Evolutionary conservation across 495 filamentous ascomycete genomes (phyloP).

Genomic region (Wilcoxina mikolae): DNA sequence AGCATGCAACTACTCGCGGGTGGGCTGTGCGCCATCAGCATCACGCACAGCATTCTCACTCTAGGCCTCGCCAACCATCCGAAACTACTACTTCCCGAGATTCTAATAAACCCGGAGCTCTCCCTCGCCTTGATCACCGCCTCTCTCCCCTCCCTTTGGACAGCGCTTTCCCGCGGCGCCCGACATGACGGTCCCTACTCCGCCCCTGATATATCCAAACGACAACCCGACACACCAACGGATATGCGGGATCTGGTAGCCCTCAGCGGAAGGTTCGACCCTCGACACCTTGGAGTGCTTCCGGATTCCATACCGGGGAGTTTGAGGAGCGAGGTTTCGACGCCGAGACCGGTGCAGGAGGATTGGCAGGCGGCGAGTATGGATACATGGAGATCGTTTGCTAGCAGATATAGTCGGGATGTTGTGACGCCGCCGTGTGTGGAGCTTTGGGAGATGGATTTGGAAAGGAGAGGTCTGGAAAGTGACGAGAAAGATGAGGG

Average conservation of each 20-base stretch:
- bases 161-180: not conserved
- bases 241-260: not conserved
- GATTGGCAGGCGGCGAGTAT: no score
- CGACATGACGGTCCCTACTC: not conserved
- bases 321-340: conserved; percentile 3
- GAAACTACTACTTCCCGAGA: not conserved
- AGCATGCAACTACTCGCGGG: not conserved
- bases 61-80: not conserved
- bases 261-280: not conserved
- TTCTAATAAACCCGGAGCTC: not conserved
- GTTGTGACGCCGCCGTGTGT: no score
- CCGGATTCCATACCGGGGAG: not conserved
- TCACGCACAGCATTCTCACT: not conserved
- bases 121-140: not conserved
- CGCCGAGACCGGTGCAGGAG: no score
- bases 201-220: not conserved
- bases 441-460: no score
- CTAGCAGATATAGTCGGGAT: no score
- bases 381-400: no score
- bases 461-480: no score
- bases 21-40: not conserved
- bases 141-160: not conserved
- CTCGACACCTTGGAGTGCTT: not conserved
- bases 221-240: not conserved
- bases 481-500: no score